phyloP scores from a whole-genome alignment of 2,329 filamentous ascomycete genomes.

The Triangularia verruculosa region DNA sequence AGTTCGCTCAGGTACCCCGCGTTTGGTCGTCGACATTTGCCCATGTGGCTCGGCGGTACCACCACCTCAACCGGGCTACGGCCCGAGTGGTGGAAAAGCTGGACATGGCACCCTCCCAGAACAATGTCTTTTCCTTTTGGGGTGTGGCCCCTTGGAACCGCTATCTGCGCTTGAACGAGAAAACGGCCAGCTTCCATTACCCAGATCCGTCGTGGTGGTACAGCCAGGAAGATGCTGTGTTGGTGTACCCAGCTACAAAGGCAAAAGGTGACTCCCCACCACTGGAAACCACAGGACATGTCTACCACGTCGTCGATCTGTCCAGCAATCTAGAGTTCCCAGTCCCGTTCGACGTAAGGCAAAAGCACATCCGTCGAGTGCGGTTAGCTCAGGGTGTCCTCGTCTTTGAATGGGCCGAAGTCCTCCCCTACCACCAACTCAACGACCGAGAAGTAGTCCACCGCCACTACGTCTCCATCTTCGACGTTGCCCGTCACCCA shows the following conservation, averaged over 20 bases:
- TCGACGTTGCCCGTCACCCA: constrained; percentile 41
- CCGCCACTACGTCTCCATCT: constrained; percentile 59
- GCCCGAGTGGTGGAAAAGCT: constrained; percentile 47
- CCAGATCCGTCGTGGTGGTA: constrained; percentile 54
- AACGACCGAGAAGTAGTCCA: constrained; percentile 51
- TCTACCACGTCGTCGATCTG: constrained; percentile 51
- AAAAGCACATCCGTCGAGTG: constrained; percentile 52
- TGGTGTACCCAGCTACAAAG: constrained; percentile 48
- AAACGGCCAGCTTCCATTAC: constrained; percentile 43
- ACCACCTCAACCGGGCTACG: constrained; percentile 47
- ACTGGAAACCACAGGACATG: constrained; percentile 9
- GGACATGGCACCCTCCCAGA: constrained; percentile 36
- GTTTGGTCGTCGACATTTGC: constrained; percentile 47
- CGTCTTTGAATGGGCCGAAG: constrained; percentile 63
- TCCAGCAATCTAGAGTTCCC: constrained; percentile 39
- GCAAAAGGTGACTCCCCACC: not conserved
- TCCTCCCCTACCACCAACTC: constrained; percentile 47
- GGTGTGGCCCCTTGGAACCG: constrained; percentile 46
- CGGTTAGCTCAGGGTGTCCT: constrained; percentile 53
- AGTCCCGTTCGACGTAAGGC: constrained; percentile 50
- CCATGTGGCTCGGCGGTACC: constrained; percentile 52
- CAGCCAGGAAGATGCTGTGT: constrained; percentile 48
- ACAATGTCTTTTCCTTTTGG: constrained; percentile 27
- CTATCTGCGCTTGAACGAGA: constrained; percentile 41
- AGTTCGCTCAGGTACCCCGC: constrained; percentile 17